phyloP scores from a whole-genome alignment of 2,329 filamentous ascomycete species.

The Aphanoascus verrucosus region DNA sequence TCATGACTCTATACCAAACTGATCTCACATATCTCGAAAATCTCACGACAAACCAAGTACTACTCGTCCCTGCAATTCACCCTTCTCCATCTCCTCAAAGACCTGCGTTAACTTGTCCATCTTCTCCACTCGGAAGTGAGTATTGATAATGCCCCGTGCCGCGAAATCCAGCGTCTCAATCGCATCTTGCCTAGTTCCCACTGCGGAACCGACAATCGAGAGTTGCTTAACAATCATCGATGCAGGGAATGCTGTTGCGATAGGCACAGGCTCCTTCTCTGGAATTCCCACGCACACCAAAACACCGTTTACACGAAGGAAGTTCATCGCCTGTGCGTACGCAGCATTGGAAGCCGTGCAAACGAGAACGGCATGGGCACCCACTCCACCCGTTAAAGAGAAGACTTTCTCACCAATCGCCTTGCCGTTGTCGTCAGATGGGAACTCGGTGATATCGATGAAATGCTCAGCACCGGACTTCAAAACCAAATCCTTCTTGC shows the following conservation, averaged over 20 bases:
- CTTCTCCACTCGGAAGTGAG: constrained; percentile 37
- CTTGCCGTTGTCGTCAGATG: constrained; percentile 37
- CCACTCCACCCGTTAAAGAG: constrained; percentile 44
- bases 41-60: constrained; percentile 34
- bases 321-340: constrained; percentile 40
- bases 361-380: constrained; percentile 52
- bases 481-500: constrained; percentile 48
- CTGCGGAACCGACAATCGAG: constrained; percentile 41
- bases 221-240: constrained; percentile 34
- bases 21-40: neutral
- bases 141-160: constrained; percentile 39
- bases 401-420: constrained; percentile 47
- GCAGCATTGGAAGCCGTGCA: constrained; percentile 42
- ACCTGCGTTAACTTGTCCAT: constrained; percentile 39
- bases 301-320: constrained; percentile 42
- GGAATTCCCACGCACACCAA: constrained; percentile 45
- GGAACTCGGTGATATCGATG: constrained; percentile 48
- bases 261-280: constrained; percentile 36
- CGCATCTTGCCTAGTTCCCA: constrained; percentile 43
- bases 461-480: constrained; percentile 57
- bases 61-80: constrained; percentile 38
- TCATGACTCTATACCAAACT: neutral
- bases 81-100: constrained; percentile 38
- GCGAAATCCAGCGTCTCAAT: constrained; percentile 41
- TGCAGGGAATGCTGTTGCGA: constrained; percentile 37